Evolutionary conservation across 169 alveolate species (phyloP).

Genomic region (Eimeria maxima): DNA sequence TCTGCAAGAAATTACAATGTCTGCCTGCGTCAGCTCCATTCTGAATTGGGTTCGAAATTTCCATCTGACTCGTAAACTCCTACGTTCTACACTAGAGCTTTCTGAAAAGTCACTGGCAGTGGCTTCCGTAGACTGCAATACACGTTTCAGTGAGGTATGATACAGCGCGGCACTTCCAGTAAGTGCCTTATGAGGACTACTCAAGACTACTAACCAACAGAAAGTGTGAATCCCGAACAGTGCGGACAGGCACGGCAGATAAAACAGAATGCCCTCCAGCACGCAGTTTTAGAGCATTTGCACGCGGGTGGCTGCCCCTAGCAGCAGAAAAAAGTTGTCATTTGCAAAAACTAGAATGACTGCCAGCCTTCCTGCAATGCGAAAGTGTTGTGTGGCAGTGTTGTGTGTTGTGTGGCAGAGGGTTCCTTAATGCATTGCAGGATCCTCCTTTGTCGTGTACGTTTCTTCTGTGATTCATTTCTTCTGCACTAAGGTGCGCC

Average conservation of each 20-base stretch:
- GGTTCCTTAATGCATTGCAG: background rate
- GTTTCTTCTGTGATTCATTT: background rate
- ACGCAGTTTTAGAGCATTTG: background rate
- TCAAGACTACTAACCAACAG: background rate
- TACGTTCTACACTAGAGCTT: background rate
- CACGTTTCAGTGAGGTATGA: background rate
- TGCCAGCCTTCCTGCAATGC: background rate
- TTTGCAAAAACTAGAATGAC: background rate
- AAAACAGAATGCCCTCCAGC: background rate
- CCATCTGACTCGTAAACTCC: background rate
- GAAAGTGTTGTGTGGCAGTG: background rate
- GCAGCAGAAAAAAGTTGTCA: background rate
- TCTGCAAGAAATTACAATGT: background rate
- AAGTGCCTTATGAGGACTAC: background rate
- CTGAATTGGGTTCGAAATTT: background rate
- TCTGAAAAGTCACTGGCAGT: background rate
- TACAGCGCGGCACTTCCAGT: background rate
- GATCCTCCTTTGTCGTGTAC: background rate
- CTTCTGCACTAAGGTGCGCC: conserved; percentile 54
- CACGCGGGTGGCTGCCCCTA: background rate
- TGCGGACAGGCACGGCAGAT: background rate
- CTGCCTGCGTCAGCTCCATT: background rate
- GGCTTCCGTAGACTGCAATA: background rate
- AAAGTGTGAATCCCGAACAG: background rate
- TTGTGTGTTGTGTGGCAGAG: background rate